A percentile compares a stretch with the other conserved stretches of the same genome.
Evolutionary conservation across 305 asterid species (phyloP).

Genomic region (Fraxinus xanthoxyloides): DNA sequence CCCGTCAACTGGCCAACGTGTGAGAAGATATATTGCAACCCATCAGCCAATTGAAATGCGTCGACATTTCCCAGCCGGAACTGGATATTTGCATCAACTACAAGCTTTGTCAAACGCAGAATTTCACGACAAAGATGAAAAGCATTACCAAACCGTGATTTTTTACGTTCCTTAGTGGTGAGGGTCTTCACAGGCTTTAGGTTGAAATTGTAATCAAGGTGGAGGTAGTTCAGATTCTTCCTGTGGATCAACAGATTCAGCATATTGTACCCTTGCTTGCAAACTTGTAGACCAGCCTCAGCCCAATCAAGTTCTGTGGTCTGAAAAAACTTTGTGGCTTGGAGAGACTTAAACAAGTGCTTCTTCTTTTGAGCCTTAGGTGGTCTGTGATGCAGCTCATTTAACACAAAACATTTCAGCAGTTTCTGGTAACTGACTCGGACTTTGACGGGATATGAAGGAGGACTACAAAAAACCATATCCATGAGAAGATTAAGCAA

Average conservation of each 20-base stretch:
- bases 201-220: conserved; percentile 95
- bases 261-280: conserved; percentile 99
- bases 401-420: conserved; percentile 93
- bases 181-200: conserved; percentile 98
- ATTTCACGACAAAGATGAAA: conserved; percentile 99
- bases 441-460: conserved; percentile 97
- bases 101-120: conserved; percentile 93
- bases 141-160: conserved; percentile 96
- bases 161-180: conserved; percentile 95
- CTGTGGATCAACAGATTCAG: conserved; percentile 92
- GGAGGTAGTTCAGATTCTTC: conserved; percentile 92
- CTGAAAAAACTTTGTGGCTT: conserved; percentile 96
- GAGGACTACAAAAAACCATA: conserved; percentile 64
- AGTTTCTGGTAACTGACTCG: conserved; percentile 98
- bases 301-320: conserved; percentile 99
- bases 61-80: conserved; percentile 98
- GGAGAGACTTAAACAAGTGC: conserved; percentile 90
- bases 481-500: neutral
- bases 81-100: conserved; percentile 98
- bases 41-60: conserved; percentile 99
- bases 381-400: conserved; percentile 98
- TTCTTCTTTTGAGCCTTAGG: conserved; percentile 99
- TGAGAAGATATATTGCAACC: conserved; percentile 91
- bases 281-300: conserved; percentile 99
- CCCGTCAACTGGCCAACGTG: conserved; percentile 99